Conservation (phyloP, 495 filamentous ascomycete species). For the Penicillium pancosmium region DNA sequence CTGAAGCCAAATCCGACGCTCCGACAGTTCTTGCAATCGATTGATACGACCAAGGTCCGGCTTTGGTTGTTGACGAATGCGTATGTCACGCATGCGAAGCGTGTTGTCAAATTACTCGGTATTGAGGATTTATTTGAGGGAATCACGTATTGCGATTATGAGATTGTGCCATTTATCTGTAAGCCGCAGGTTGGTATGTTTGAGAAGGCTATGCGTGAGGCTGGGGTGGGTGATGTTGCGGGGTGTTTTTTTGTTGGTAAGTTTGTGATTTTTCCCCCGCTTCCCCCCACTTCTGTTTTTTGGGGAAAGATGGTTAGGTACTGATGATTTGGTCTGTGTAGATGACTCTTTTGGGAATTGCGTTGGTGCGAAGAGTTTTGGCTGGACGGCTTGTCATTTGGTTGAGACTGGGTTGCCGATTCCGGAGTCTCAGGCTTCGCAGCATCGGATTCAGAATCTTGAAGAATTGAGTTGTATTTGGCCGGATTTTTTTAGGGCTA, state of each 20-base stretch:
- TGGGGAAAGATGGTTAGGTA: neutral
- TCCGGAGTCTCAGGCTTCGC: neutral
- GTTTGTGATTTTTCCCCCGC: neutral
- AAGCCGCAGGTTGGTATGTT: conserved; percentile 3
- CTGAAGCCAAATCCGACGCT: neutral
- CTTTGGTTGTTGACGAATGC: neutral
- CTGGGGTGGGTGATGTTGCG: neutral
- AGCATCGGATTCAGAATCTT: neutral
- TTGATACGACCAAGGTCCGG: neutral
- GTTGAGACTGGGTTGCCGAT: neutral
- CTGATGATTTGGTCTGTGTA: neutral
- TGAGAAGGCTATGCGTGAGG: neutral
- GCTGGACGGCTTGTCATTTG: neutral
- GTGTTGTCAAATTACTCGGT: neutral
- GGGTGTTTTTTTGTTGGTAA: conserved; percentile 1
- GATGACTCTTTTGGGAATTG: conserved; percentile 4
- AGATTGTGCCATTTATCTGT: neutral
- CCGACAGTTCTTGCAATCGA: neutral
- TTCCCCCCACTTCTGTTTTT: too few species aligned
- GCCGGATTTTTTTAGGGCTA: neutral
- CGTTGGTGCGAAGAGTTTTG: neutral
- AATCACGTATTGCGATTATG: neutral
- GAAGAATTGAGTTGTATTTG: neutral
- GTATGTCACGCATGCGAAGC: neutral
- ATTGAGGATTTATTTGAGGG: neutral